Conservation (phyloP, 2,329 filamentous ascomycete species). For the Dothistroma septosporum region DNA sequence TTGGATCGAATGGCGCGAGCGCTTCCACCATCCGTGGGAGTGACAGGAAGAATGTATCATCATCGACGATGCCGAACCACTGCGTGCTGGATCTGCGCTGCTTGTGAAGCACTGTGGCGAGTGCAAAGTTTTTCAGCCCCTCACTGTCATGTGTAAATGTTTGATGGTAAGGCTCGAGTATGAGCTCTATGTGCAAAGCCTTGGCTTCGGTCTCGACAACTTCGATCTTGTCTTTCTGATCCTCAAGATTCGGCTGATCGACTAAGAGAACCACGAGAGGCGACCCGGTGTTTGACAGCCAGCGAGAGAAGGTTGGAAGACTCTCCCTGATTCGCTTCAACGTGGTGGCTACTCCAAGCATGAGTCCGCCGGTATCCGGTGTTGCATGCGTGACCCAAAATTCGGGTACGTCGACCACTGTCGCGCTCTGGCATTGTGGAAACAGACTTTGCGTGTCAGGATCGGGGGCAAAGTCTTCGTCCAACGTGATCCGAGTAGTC, state of each 20-base stretch:
- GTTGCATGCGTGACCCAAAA: constrained; percentile 12
- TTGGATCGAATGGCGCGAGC: constrained; percentile 21
- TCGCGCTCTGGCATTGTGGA: constrained; percentile 16
- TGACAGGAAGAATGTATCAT: constrained; percentile 31
- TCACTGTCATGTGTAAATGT: constrained; percentile 21
- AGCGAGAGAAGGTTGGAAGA: constrained; percentile 25
- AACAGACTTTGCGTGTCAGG: constrained; percentile 11
- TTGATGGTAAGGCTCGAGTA: constrained; percentile 22
- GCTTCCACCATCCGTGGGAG: constrained; percentile 22
- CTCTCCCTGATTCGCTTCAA: constrained; percentile 22
- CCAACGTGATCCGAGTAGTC: constrained; percentile 11
- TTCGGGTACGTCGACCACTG: constrained; percentile 20
- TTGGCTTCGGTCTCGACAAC: constrained; percentile 13
- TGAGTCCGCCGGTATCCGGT: constrained; percentile 19
- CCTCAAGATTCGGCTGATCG: constrained; percentile 20
- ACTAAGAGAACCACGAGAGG: constrained; percentile 26
- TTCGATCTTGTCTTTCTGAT: constrained; percentile 12
- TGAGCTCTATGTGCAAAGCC: constrained; percentile 19
- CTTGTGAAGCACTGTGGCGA: constrained; percentile 22
- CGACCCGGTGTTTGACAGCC: constrained; percentile 26
- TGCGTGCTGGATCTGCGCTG: constrained; percentile 16
- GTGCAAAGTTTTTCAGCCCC: constrained; percentile 27
- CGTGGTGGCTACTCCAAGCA: constrained; percentile 27
- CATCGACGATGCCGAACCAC: constrained; percentile 31
- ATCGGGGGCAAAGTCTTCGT: constrained; percentile 12